A percentile compares a stretch with the other conserved stretches of the same genome.
These are phyloP conservation scores for Pseudocercospora fuligena DNA, from an alignment of 2,329 filamentous ascomycete species.

Conservation along the genomic window DNA sequence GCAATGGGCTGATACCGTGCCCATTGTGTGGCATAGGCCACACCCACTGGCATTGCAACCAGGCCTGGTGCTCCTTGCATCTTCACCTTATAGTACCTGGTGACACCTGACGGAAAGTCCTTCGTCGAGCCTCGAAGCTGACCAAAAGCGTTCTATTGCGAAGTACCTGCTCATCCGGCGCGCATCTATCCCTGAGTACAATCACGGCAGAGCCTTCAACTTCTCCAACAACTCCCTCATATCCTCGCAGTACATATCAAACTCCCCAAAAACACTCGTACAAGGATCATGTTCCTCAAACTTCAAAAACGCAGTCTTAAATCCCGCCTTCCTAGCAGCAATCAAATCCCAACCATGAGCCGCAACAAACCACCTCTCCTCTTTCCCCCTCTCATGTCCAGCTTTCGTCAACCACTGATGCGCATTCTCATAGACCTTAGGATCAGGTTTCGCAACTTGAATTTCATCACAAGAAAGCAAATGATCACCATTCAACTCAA, in stretches of 20 bases:
- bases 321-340: constrained; percentile 38
- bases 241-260: constrained; percentile 36
- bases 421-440: constrained; percentile 35
- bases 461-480: constrained; percentile 39
- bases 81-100: background rate
- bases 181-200: background rate
- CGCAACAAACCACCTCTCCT: constrained; percentile 39
- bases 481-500: constrained; percentile 35
- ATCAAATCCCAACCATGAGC: constrained; percentile 40
- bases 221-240: constrained; percentile 38
- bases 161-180: too few species aligned
- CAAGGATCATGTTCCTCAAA: constrained; percentile 40
- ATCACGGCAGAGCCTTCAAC: constrained; percentile 27
- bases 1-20: too few species aligned
- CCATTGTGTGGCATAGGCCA: too few species aligned
- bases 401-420: constrained; percentile 30
- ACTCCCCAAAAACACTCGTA: constrained; percentile 38
- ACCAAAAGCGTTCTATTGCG: too few species aligned
- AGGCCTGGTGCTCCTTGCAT: background rate
- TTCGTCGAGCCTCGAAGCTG: background rate
- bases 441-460: constrained; percentile 37
- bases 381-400: constrained; percentile 29
- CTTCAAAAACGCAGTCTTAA: constrained; percentile 38
- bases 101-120: background rate
- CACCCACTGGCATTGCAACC: too few species aligned